Conservation (phyloP, 805 yeast genomes). For the baker's yeast (Saccharomyces cerevisiae) region DNA sequence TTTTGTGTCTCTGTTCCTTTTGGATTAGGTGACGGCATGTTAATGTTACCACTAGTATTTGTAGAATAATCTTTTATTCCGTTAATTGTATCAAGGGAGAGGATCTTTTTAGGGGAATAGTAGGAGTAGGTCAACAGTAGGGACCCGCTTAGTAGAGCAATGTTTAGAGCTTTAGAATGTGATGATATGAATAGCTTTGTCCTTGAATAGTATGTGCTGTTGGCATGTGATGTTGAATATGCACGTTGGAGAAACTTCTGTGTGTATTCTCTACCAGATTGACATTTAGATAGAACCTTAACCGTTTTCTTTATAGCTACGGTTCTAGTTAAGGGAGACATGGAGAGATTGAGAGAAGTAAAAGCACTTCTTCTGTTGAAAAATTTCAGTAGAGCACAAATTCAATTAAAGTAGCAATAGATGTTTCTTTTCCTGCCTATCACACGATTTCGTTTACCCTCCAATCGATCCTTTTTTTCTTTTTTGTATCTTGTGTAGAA, state of each 20-base stretch:
- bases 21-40: neutral
- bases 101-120: slow-evolving; percentile 10
- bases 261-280: slow-evolving; percentile 4
- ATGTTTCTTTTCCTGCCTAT: neutral
- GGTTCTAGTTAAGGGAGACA: slow-evolving; percentile 11
- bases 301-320: slow-evolving; percentile 10
- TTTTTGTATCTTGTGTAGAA: neutral
- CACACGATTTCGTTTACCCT: neutral
- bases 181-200: slow-evolving; percentile 1
- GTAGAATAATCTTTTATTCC: slow-evolving; percentile 21
- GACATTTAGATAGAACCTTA: slow-evolving; percentile 11
- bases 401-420: neutral
- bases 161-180: slow-evolving; percentile 7
- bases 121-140: slow-evolving; percentile 15
- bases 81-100: slow-evolving; percentile 22
- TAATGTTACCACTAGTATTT: neutral
- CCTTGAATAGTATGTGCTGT: neutral
- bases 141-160: slow-evolving; percentile 11
- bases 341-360: neutral
- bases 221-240: neutral
- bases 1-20: neutral
- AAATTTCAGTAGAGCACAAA: neutral
- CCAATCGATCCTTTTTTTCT: neutral
- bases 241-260: neutral
- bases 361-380: neutral